Evolutionary conservation across 2,329 filamentous ascomycete species (phyloP).

Genomic region (Alternaria brassicae): DNA sequence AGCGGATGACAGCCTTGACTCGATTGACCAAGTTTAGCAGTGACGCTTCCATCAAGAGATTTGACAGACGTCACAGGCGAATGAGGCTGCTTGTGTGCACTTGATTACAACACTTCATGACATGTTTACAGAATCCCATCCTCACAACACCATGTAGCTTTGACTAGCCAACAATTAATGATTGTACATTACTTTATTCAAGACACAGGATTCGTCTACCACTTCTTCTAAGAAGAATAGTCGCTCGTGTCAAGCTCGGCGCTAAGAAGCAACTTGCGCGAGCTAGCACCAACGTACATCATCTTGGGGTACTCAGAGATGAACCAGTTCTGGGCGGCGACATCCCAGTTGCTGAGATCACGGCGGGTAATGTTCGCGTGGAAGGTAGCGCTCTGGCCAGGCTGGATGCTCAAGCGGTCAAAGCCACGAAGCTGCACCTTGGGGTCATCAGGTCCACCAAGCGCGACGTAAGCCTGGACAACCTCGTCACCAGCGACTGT

Average conservation of each 20-base stretch:
- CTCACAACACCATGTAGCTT: slow-evolving; percentile 4
- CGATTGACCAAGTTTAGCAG: not conserved
- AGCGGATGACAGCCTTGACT: not conserved
- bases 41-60: not conserved
- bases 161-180: slow-evolving; percentile 8
- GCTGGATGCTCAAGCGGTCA: slow-evolving; percentile 74
- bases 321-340: slow-evolving; percentile 82
- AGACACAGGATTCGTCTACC: not conserved
- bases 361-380: slow-evolving; percentile 73
- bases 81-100: not conserved
- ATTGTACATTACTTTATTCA: slow-evolving; percentile 4
- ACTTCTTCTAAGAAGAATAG: slow-evolving; percentile 11
- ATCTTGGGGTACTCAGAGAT: slow-evolving; percentile 64
- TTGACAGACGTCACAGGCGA: not conserved
- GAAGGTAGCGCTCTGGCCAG: slow-evolving; percentile 73
- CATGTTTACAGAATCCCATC: not conserved
- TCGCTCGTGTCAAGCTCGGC: slow-evolving; percentile 34
- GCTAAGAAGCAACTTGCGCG: slow-evolving; percentile 62
- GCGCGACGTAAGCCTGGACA: slow-evolving; percentile 76
- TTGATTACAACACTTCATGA: not conserved
- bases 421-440: slow-evolving; percentile 76
- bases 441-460: slow-evolving; percentile 78
- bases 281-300: slow-evolving; percentile 66
- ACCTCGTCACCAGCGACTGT: slow-evolving; percentile 71
- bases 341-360: slow-evolving; percentile 89